Evolutionary conservation across 352 stramenopile species (phyloP), one percentile per base, ranked within the genome.

Genomic region (Pythium diclinum): DNA sequence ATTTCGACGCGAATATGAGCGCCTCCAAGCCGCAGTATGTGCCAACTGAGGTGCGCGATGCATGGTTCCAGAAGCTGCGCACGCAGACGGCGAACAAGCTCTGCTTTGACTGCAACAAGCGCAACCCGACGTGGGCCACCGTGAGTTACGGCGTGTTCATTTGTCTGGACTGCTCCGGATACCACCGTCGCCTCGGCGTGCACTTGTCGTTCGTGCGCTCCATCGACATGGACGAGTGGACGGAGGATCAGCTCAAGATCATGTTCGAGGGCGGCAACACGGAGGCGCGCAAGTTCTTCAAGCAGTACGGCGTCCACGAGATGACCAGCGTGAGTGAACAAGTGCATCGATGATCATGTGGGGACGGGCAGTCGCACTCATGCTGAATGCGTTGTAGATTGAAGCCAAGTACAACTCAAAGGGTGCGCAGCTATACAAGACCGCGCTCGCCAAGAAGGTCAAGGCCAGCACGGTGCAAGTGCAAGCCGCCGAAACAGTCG

Each of bases 151-250:
- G 95, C 66, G 91, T 98, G 44, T 97, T 98, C 67, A 97, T 98
- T 67, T 98, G 95, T 68, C 78, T 98, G 46, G 94, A 98, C 68
- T 98, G 95, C 76, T 97, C 89, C 2, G 94, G 89, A 0, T 94
- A 97, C 67, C 96, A 98, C 70, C 88, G 95, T 34, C 87, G 88
- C 33, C 72, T 98, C 53, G 95, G 95, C 46, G 91, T 98, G 49
- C 94, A 98, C 68, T 73, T 98, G 57, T 96, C 88, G 25, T 98
- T 98, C 61, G 93, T 98, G 65, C 82, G 95, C 32, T 98, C 94
- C 33, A 91, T 97, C 34, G 93, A 98, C 67, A 97, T 98, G 87
- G 95, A 98, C 79, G 90, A 98, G 66, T 98, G 95, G 95, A 98
- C 91, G 3, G 89, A 97, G 51, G 90, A 97, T 32, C 92, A 99